These are phyloP conservation scores for Chalciporus piperatoides DNA, from an alignment of 1,284 basidiomycete species.

Conservation along the genomic window DNA sequence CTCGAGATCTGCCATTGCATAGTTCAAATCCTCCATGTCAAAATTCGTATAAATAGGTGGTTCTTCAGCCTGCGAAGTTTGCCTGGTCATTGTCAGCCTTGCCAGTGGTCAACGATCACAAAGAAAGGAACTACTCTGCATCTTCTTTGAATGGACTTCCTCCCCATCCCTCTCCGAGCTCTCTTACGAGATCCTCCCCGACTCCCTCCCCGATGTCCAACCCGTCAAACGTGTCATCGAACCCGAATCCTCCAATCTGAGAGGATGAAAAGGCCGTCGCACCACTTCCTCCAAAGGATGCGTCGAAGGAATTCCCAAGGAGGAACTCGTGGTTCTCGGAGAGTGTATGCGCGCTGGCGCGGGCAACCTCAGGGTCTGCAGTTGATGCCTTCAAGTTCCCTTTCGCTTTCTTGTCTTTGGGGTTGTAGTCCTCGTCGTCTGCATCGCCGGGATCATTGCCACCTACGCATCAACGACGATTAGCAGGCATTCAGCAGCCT, in stretches of 20 bases:
- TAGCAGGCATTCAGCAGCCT: neutral
- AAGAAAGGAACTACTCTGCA: conserved; percentile 12
- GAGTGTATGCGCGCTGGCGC: conserved; percentile 58
- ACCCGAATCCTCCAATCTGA: conserved; percentile 46
- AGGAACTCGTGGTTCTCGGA: conserved; percentile 66
- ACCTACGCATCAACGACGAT: conserved; percentile 8
- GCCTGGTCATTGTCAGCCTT: conserved; percentile 20
- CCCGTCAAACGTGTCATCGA: conserved; percentile 55
- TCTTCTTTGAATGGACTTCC: conserved; percentile 29
- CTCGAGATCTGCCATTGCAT: conserved; percentile 5
- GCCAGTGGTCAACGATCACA: neutral
- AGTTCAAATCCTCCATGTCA: conserved; percentile 13
- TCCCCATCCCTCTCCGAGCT: conserved; percentile 70
- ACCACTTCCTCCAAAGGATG: conserved; percentile 45
- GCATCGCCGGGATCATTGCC: conserved; percentile 25
- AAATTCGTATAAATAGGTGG: conserved; percentile 16
- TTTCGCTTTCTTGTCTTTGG: conserved; percentile 36
- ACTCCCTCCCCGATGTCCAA: conserved; percentile 55
- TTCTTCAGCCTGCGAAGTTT: conserved; percentile 12
- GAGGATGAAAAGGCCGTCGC: conserved; percentile 52
- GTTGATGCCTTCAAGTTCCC: conserved; percentile 31
- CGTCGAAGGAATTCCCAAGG: conserved; percentile 60
- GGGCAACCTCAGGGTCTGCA: conserved; percentile 39
- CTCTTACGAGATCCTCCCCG: conserved; percentile 66
- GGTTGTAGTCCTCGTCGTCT: conserved; percentile 50